These are phyloP conservation scores for Syncephalastrum contaminatum DNA, from an alignment of 371 early-diverging fungal species.

Conservation along the genomic window DNA sequence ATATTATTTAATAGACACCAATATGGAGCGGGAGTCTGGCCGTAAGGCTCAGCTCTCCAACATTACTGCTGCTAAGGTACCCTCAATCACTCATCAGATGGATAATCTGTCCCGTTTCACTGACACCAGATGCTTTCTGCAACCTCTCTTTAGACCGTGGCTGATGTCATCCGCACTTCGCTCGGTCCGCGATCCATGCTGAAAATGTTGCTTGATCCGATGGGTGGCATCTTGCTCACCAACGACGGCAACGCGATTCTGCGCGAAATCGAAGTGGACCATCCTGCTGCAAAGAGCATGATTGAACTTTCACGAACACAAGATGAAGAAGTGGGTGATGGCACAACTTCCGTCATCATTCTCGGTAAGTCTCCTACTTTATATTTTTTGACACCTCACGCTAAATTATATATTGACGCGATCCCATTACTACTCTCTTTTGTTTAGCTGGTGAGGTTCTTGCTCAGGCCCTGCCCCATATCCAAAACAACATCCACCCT, in stretches of 20 bases:
- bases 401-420: background rate
- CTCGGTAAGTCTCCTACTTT: slow-evolving; percentile 63
- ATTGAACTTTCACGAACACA: slow-evolving; percentile 99
- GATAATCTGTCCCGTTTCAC: background rate
- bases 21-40: slow-evolving; percentile 94
- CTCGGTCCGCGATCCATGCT: slow-evolving; percentile 99
- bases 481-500: slow-evolving; percentile 98
- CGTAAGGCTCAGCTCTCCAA: slow-evolving; percentile 97
- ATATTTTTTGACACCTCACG: slow-evolving; percentile 2
- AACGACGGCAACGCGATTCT: slow-evolving; percentile 99
- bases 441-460: slow-evolving; percentile 95
- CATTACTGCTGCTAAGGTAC: slow-evolving; percentile 95
- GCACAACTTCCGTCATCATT: slow-evolving; percentile 99
- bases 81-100: slow-evolving; percentile 7
- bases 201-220: slow-evolving; percentile 99
- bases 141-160: slow-evolving; percentile 74
- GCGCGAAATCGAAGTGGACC: slow-evolving; percentile 99
- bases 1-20: slow-evolving; percentile 66
- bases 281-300: slow-evolving; percentile 99
- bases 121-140: background rate
- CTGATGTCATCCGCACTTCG: slow-evolving; percentile 98
- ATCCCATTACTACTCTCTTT: slow-evolving; percentile 6
- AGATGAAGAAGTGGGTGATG: slow-evolving; percentile 99
- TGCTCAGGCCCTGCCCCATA: slow-evolving; percentile 86
- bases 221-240: slow-evolving; percentile 99